These are phyloP conservation scores for Penicillium psychrosexuale DNA, from an alignment of 2,329 filamentous ascomycete species.

Conservation along the genomic window DNA sequence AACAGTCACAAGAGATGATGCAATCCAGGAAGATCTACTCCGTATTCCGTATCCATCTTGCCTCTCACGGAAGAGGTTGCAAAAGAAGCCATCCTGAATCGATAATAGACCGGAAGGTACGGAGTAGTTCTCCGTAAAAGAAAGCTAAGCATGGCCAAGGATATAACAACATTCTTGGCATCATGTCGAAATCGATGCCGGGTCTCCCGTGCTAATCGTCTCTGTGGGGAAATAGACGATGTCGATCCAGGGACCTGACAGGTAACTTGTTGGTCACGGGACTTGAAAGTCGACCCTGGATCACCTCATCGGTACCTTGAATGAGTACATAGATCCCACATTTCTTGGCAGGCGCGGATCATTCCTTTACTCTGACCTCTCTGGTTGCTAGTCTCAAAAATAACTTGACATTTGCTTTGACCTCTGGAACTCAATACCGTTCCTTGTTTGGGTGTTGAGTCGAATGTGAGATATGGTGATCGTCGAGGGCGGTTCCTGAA, in stretches of 20 bases:
- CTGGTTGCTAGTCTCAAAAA: not conserved
- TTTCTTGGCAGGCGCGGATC: constrained; percentile 13
- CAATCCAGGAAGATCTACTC: not conserved
- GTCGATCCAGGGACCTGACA: constrained; percentile 17
- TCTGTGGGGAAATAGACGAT: constrained; percentile 8
- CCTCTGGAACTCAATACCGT: not conserved
- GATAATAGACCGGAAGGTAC: not conserved
- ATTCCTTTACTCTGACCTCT: constrained; percentile 1
- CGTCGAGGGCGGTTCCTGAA: not conserved
- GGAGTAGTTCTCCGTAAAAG: no score
- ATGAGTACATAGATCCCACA: constrained; percentile 8
- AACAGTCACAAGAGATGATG: constrained; percentile 5
- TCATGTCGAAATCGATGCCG: constrained; percentile 21
- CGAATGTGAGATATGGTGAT: not conserved
- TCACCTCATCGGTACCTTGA: constrained; percentile 14
- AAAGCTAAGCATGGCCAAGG: not conserved
- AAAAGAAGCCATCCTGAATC: not conserved
- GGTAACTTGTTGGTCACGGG: not conserved
- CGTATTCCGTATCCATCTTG: not conserved
- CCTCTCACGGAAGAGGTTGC: not conserved
- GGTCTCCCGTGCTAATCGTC: not conserved
- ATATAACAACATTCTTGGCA: constrained; percentile 27
- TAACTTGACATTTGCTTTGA: constrained; percentile 11
- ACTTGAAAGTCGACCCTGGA: not conserved
- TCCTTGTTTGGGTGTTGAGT: not conserved